Evolutionary conservation across 352 stramenopile genomes (phyloP).

Genomic region (Proteromonas lacertae): DNA sequence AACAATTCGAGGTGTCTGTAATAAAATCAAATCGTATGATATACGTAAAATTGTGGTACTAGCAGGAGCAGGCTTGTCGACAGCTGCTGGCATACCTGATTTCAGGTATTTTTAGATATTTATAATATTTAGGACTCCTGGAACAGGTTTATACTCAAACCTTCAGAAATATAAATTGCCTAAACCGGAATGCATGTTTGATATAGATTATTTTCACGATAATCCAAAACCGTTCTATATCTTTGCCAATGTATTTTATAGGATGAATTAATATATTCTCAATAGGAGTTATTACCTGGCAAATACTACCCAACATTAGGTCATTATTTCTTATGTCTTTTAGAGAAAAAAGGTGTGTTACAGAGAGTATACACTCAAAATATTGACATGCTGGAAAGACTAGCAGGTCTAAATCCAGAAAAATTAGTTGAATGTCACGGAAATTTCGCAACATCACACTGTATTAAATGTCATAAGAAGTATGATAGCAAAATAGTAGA

Average conservation of each 20-base stretch:
- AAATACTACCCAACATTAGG: conserved; percentile 49
- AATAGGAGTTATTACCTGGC: conserved; percentile 30
- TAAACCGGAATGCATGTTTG: conserved; percentile 81
- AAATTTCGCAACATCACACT: neutral
- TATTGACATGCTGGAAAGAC: conserved; percentile 73
- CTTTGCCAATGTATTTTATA: conserved; percentile 44
- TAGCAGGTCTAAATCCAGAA: conserved; percentile 32
- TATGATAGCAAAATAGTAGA: neutral
- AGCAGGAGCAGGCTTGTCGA: conserved; percentile 56
- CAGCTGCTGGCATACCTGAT: conserved; percentile 85
- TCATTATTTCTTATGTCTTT: conserved; percentile 54
- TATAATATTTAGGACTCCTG: conserved; percentile 39
- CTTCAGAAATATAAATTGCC: conserved; percentile 37
- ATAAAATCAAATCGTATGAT: too few relatives aligned
- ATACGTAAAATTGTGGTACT: conserved; percentile 53
- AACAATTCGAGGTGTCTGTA: too few relatives aligned
- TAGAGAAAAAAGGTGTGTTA: conserved; percentile 55
- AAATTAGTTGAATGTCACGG: neutral
- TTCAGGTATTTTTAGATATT: conserved; percentile 51
- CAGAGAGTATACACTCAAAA: conserved; percentile 82
- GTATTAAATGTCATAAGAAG: neutral
- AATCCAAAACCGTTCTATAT: conserved; percentile 83
- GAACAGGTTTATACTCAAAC: conserved; percentile 33
- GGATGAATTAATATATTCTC: too few relatives aligned
- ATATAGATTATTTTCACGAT: conserved; percentile 76